Evolutionary conservation across 805 yeast genomes (phyloP).

Genomic region (Kodamaea fukazawae): DNA sequence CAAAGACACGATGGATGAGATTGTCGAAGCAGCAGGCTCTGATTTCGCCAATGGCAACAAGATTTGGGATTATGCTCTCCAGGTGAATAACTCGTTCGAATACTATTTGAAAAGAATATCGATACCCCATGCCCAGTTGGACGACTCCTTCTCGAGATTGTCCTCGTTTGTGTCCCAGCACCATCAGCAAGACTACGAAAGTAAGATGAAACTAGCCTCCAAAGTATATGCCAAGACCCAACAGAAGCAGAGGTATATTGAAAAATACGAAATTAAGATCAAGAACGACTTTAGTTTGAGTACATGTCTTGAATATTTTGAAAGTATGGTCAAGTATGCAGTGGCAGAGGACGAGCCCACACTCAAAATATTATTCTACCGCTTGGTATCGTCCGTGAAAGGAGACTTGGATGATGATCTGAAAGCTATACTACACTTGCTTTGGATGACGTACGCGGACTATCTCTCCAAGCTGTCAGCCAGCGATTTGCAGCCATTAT

Average conservation of each 20-base stretch:
- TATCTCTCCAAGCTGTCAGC: slow-evolving; percentile 19
- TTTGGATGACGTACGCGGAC: slow-evolving; percentile 31
- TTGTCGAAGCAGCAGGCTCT: slow-evolving; percentile 4
- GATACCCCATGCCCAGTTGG: slow-evolving; percentile 41
- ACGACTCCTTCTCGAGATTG: slow-evolving; percentile 37
- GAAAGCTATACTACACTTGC: background rate
- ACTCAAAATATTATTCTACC: slow-evolving; percentile 20
- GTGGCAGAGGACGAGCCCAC: slow-evolving; percentile 21
- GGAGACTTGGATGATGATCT: background rate
- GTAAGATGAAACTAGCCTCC: slow-evolving; percentile 36
- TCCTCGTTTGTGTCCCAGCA: slow-evolving; percentile 40
- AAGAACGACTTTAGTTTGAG: slow-evolving; percentile 11
- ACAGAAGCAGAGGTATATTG: slow-evolving; percentile 28
- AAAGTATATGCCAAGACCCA: slow-evolving; percentile 29
- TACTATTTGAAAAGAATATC: slow-evolving; percentile 31
- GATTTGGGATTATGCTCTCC: slow-evolving; percentile 19
- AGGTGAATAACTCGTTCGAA: slow-evolving; percentile 18
- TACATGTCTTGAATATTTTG: slow-evolving; percentile 35
- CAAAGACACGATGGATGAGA: background rate
- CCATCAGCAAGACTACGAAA: slow-evolving; percentile 28
- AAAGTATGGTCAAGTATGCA: slow-evolving; percentile 19
- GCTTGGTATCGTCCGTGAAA: background rate
- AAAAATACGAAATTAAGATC: slow-evolving; percentile 31
- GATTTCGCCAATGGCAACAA: slow-evolving; percentile 23
- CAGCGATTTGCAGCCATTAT: slow-evolving; percentile 10